Conservation (phyloP, 208 protist species). For the Blastocrithidia nonstop region DNA sequence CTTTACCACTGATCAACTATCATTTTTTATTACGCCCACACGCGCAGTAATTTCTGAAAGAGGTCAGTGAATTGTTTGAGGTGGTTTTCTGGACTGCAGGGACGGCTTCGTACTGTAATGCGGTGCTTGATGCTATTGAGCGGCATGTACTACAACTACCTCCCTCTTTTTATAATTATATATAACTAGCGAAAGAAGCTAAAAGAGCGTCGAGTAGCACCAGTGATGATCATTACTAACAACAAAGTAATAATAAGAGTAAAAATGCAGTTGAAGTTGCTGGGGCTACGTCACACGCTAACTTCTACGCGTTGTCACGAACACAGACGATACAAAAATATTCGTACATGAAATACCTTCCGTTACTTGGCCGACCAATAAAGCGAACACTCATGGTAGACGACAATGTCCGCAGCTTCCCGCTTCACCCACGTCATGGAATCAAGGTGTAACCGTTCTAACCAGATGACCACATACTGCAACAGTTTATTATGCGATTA, state of each 20-base stretch:
- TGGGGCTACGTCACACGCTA: constrained; percentile 15
- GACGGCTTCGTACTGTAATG: constrained; percentile 67
- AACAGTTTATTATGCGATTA: constrained; percentile 9
- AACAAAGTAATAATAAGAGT: too few relatives aligned
- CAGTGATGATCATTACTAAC: too few relatives aligned
- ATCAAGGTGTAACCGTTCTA: constrained; percentile 55
- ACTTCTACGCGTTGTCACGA: constrained; percentile 77
- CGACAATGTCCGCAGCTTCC: constrained; percentile 82
- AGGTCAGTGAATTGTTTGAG: constrained; percentile 67
- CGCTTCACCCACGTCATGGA: constrained; percentile 61
- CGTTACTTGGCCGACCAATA: constrained; percentile 64
- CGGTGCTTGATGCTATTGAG: constrained; percentile 61
- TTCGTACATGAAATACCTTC: constrained; percentile 80
- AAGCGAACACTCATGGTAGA: constrained; percentile 58
- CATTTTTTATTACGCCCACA: constrained; percentile 44
- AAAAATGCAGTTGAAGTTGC: neutral
- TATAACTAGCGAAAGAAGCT: constrained; percentile 21
- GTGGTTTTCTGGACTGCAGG: constrained; percentile 82
- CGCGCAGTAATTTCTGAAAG: constrained; percentile 49
- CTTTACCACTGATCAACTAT: constrained; percentile 21
- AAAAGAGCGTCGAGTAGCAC: constrained; percentile 3
- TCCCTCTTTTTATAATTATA: constrained; percentile 46
- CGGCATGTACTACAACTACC: constrained; percentile 55
- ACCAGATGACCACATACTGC: constrained; percentile 21
- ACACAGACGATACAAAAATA: constrained; percentile 55